Base-by-base conservation (phyloP, 345 rosid species). In the Fremontodendron californicum region DNA sequence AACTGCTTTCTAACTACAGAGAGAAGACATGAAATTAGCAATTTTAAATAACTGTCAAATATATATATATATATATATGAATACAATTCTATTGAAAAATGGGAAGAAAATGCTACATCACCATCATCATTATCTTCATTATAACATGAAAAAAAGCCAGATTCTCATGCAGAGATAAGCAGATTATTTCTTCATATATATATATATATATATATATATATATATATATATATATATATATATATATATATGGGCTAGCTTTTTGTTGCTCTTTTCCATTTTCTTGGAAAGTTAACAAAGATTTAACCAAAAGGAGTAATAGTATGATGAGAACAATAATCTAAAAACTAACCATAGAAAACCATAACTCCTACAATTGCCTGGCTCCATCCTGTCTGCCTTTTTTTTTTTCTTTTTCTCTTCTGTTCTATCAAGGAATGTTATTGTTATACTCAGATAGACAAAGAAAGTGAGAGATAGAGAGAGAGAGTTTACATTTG, bases 301-400 rank as follows among this genome's bases (percentile, higher is more conserved):
- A 71, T 60, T 21, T 71, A 71, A n/a, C n/a, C n/a, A 66, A 75
- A 75, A 58, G 48, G 77, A 65, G 72, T 19, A 35, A 35, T 11
- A 33, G 63, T 52, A 40, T 49, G 37, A 43, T 57, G 31, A 46
- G 52, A n/a, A n/a, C n/a, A 43, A 73, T 37, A 78, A 58, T 27
- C 78, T 58, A n/a, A 69, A 78, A 66, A 27, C 54, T 62, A 61
- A 58, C 51, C 55, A 63, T 19, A 73, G 48, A 64, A 49, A 65
- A 42, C 67, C 72, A 78, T 66, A 77, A 57, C 81, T 71, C 15
- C 55, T 73, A 55, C 45, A 81, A 79, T 76, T 88, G 92, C 92
- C 92, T 88, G 92, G 92, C 92, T 88, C 86, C 92, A 37, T 84
- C 71, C 87, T 84, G 92, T 88, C 83, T 88, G 92, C 91, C 92